Conservation (phyloP, 139 green algal genomes). For the Chlamydomonas sp. region DNA sequence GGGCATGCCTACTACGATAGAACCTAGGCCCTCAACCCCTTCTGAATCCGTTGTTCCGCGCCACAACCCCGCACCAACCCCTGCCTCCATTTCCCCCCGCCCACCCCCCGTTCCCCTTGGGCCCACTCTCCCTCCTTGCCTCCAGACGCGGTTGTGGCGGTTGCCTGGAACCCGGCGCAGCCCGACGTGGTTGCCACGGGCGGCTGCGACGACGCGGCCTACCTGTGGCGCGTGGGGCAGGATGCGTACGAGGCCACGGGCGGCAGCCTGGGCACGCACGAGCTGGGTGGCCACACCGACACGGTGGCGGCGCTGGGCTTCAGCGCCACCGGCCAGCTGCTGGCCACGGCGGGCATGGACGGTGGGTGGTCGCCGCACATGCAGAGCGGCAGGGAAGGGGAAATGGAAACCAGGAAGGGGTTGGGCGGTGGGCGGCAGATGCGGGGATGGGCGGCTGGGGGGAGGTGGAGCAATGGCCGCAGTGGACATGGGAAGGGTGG, state of each 20-base stretch:
- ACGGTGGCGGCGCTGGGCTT: conserved; percentile 85
- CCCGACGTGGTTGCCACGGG: conserved; percentile 80
- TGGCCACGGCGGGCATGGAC: conserved; percentile 92
- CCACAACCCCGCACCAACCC: background rate
- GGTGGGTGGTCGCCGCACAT: conserved; percentile 49
- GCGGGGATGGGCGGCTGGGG: too few relatives aligned
- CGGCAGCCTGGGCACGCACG: conserved; percentile 58
- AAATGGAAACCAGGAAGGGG: too few relatives aligned
- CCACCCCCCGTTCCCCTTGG: background rate
- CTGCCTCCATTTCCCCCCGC: background rate
- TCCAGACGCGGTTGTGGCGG: conserved; percentile 78
- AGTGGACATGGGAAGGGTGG: too few relatives aligned
- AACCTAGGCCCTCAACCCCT: background rate
- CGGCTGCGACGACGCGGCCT: conserved; percentile 81
- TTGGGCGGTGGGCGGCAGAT: too few relatives aligned
- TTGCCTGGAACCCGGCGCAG: conserved; percentile 74
- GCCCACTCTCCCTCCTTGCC: background rate
- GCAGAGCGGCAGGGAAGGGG: too few relatives aligned
- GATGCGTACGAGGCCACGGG: conserved; percentile 69
- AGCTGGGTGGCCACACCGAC: conserved; percentile 89
- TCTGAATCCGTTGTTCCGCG: background rate
- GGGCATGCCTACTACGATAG: background rate
- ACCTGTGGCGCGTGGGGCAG: conserved; percentile 79
- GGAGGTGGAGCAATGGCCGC: too few relatives aligned
- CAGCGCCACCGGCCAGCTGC: conserved; percentile 69